Percentiles rank a stretch among this genome's conserved stretches.
These are phyloP conservation scores for Penicillium canescens DNA, from an alignment of 495 filamentous ascomycete genomes.

Conservation along the genomic window DNA sequence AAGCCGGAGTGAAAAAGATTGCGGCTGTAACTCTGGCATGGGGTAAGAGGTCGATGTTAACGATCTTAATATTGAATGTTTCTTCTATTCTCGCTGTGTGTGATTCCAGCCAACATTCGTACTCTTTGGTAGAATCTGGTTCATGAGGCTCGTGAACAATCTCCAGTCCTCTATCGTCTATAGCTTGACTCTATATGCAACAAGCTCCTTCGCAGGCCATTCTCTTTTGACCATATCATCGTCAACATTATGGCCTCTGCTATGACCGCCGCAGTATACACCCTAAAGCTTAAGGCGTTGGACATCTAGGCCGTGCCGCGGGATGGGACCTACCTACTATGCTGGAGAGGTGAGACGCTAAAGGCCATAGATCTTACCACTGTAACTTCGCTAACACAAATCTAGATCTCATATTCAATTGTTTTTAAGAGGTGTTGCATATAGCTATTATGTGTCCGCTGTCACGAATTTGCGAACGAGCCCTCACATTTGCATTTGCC, in stretches of 20 bases:
- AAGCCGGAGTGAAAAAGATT: no score
- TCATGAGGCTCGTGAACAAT: conserved; percentile 43
- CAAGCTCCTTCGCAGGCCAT: conserved; percentile 55
- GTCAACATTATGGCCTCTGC: conserved; percentile 52
- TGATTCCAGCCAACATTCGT: no score
- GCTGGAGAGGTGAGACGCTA: conserved; percentile 37
- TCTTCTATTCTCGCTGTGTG: no score
- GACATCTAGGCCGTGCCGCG: conserved; percentile 57
- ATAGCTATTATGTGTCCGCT: conserved; percentile 54
- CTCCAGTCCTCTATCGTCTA: conserved; percentile 30
- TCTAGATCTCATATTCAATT: conserved; percentile 42
- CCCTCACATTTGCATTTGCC: conserved; percentile 55
- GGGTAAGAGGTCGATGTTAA: no score
- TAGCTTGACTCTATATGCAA: conserved; percentile 29
- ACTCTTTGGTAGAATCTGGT: conserved; percentile 32
- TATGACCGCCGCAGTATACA: conserved; percentile 30
- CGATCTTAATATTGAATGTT: no score
- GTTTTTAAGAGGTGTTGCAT: conserved; percentile 54
- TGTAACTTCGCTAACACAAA: not conserved
- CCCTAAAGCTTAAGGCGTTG: conserved; percentile 65
- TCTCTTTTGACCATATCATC: conserved; percentile 57
- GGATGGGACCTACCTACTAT: conserved; percentile 50
- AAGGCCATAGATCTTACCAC: not conserved
- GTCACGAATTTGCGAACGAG: conserved; percentile 55
- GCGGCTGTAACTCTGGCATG: no score